Base-by-base conservation (phyloP, 257 asterid species). In the Solanum pinnatisectum region DNA sequence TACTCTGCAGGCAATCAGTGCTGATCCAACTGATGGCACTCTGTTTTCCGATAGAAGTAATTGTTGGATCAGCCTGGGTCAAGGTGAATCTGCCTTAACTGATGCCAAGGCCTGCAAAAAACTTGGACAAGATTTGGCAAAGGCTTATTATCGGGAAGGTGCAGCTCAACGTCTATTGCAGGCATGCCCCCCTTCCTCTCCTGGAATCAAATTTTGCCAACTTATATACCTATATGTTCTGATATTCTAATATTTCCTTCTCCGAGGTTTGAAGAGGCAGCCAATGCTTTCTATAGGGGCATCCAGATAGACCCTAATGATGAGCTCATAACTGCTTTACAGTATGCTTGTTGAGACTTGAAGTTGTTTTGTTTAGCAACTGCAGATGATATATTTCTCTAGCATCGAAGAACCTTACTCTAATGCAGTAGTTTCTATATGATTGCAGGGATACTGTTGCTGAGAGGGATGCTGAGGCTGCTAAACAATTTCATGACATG, bases 91-190 rank as follows among this genome's bases (percentile, higher is more conserved):
- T 49, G 99, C 99, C 49, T 93, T 96, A 88, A 90, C 93, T 86
- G 99, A 97, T 93, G 99, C 99, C 2, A 93, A 91, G 91, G 93
- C 94, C 72, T 94, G 98, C 86, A 93, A 94, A 88, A 94, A 90
- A 90, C 94, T 96, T 23, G 93, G 94, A 89, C 99, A 99, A 3
- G 98, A 97, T 93, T 97, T 99, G 99, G 89, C 98, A 12, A 95
- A 97, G 87, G 99, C 98, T 88, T 96, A 94, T 93, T 96, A 94
- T 86, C 95, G 99, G 52, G 98, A 94, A 91, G 99, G 99, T 83
- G 98, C 98, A 39, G 99, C 99, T 81, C 93, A 92, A 83, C 94
- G 95, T 44, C 90, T 94, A 84, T 84, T 95, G 93, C 96, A 93
- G 98, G 98, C 92, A 87, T 37, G 46, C 15, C 36, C 27, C n/a